Evolutionary conservation across 2,329 filamentous ascomycete genomes (phyloP), one percentile per base, ranked within the genome.

Genomic region (Curvularia spicifera): DNA sequence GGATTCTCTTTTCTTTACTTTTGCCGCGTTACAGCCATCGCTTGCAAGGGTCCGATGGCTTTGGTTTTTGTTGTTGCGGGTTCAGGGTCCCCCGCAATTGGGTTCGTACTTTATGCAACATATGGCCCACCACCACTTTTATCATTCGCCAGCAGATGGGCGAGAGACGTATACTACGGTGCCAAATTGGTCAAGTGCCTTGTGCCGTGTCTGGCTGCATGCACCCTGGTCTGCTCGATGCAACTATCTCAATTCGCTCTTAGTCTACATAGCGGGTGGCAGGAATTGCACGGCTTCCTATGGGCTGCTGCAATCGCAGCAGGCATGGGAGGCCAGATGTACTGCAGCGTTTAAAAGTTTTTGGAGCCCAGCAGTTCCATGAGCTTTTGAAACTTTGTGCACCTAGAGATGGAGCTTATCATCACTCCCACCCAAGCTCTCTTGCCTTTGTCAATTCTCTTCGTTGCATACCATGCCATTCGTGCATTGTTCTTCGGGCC

Each of bases 351-450:
- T 57, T 45, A 49, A 46, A 42, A 26, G n/a, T 45, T 50, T 50
- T 40, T 15, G 33, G 33, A 29, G 15, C 35, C 47, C 47, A 29
- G 33, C 31, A 39, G 22, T 40, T 22, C 26, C 40, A 22, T 18
- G 24, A 33, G 48, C 53, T 53, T 48, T 35, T 26, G 31, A 12
- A 28, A 20, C 12, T 45, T 42, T 31, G 24, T 40, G 40, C 43
- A 46, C 13, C 9, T 20, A 18, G 29, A 39, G 5, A 62, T 62
- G 60, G 60, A 62, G 57, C 57, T 62, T 37, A 54, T 57, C 45
- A 60, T 62, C 28, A 62, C 60, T n/a, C 60, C 57, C 24, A 62
- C 60, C 3, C 60, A 62, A 52, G 57, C 60, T 20, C 53, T 62
- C 18, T 24, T 62, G 45, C 60, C 60, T 18, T 53, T 62, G 18